phyloP scores from a whole-genome alignment of 352 stramenopile genomes.

The Halophytophthora polymorphica region DNA sequence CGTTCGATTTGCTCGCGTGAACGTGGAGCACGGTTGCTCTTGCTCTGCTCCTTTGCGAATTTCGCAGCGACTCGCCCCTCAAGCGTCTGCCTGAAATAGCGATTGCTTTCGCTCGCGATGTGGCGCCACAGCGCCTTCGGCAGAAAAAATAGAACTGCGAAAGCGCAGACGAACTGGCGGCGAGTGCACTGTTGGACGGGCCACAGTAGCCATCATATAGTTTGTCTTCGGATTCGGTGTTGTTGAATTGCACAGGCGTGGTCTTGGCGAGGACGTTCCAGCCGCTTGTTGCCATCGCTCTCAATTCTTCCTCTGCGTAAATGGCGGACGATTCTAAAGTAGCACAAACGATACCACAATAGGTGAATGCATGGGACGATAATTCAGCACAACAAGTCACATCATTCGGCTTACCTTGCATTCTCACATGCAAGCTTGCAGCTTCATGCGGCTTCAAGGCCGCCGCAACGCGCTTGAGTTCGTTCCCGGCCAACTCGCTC shows the following conservation, averaged over 20 bases:
- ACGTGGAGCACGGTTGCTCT: not conserved
- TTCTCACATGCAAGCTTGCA: not conserved
- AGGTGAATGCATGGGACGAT: not conserved
- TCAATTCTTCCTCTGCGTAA: not conserved
- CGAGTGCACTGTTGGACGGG: not conserved
- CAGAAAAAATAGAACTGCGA: conserved; percentile 12
- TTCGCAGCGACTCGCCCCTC: not conserved
- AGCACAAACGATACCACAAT: not conserved
- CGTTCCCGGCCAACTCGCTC: not conserved
- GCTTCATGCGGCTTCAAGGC: not conserved
- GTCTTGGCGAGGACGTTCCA: conserved; percentile 3
- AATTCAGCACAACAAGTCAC: not conserved
- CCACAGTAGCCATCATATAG: not conserved
- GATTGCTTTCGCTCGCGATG: conserved; percentile 5
- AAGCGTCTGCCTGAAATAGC: conserved; percentile 5
- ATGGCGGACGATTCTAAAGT: not conserved
- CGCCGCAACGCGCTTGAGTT: not conserved
- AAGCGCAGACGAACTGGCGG: not conserved
- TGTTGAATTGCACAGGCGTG: not conserved
- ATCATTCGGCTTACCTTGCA: not conserved
- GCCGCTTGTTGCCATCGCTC: not conserved
- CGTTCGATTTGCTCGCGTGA: not conserved
- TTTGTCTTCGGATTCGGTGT: not conserved
- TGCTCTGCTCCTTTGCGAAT: not conserved
- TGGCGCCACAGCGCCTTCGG: conserved; percentile 11